phyloP scores from a whole-genome alignment of 1,139 yeast species.

The Arxiozyma telluris region DNA sequence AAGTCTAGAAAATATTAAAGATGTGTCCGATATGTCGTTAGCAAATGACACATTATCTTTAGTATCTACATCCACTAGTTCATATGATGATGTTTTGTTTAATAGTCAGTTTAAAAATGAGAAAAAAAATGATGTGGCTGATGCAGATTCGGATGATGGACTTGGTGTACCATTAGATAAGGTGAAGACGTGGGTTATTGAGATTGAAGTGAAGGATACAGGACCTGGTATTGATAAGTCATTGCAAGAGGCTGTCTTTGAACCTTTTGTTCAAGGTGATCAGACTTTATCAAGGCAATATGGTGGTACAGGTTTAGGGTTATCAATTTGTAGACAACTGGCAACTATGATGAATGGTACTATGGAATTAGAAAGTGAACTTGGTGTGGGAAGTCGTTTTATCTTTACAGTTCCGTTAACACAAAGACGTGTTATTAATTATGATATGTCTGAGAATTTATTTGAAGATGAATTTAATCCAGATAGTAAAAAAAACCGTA shows the following conservation, averaged over 20 bases:
- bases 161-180: slow-evolving; percentile 14
- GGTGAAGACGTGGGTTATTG: slow-evolving; percentile 32
- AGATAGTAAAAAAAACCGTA: slow-evolving; percentile 34
- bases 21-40: not conserved
- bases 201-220: slow-evolving; percentile 74
- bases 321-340: slow-evolving; percentile 84
- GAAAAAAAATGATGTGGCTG: slow-evolving; percentile 20
- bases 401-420: slow-evolving; percentile 70
- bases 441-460: slow-evolving; percentile 28
- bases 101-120: slow-evolving; percentile 40
- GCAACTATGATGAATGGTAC: slow-evolving; percentile 87
- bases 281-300: slow-evolving; percentile 84
- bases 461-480: slow-evolving; percentile 43
- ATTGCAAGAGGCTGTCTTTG: slow-evolving; percentile 76
- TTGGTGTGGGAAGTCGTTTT: slow-evolving; percentile 75
- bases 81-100: slow-evolving; percentile 48
- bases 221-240: slow-evolving; percentile 88
- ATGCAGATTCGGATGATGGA: slow-evolving; percentile 16
- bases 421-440: slow-evolving; percentile 53
- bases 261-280: slow-evolving; percentile 95
- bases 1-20: not conserved
- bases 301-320: slow-evolving; percentile 94
- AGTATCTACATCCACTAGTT: slow-evolving; percentile 42
- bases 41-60: slow-evolving; percentile 31
- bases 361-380: slow-evolving; percentile 54